phyloP scores from a whole-genome alignment of 768 basidiomycete species.

The Cystofilobasidium bisporidii region DNA sequence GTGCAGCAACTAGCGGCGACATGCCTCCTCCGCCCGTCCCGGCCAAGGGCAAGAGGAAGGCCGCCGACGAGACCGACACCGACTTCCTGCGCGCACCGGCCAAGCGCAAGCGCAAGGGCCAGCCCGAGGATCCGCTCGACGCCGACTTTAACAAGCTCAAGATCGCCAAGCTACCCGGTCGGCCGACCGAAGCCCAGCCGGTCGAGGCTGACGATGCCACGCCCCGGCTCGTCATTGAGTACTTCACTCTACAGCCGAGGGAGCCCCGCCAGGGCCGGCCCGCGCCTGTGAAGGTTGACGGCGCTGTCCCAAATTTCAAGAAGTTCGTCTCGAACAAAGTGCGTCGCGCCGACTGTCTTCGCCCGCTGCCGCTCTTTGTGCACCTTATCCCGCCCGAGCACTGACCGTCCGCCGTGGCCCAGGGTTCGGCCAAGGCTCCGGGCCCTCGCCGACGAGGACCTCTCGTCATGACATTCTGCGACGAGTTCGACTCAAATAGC shows the following conservation, averaged over 20 bases:
- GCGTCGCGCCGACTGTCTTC: too few species aligned
- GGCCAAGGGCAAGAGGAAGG: neutral
- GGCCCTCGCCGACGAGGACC: too few species aligned
- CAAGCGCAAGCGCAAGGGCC: conserved; percentile 23
- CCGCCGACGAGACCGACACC: neutral
- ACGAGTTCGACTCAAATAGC: too few species aligned
- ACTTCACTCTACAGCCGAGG: conserved; percentile 1
- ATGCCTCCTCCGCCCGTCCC: conserved; percentile 12
- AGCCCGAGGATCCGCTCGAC: conserved; percentile 17
- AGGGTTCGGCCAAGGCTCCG: too few species aligned
- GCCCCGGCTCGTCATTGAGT: neutral
- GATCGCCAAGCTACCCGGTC: conserved; percentile 10
- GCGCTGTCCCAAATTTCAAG: conserved; percentile 5
- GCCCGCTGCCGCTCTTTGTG: too few species aligned
- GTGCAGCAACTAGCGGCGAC: neutral
- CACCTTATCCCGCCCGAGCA: too few species aligned
- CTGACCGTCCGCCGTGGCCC: too few species aligned
- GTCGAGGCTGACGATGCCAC: neutral
- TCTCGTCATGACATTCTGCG: too few species aligned
- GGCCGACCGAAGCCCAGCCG: neutral
- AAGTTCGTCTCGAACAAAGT: conserved; percentile 21
- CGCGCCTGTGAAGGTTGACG: too few species aligned
- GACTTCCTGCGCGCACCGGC: conserved; percentile 14
- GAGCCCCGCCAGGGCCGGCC: neutral
- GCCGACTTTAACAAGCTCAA: conserved; percentile 23